Evolutionary conservation across 2,329 filamentous ascomycete species (phyloP), one percentile per base, ranked within the genome.

Genomic region (Paecilomyces variotii): DNA sequence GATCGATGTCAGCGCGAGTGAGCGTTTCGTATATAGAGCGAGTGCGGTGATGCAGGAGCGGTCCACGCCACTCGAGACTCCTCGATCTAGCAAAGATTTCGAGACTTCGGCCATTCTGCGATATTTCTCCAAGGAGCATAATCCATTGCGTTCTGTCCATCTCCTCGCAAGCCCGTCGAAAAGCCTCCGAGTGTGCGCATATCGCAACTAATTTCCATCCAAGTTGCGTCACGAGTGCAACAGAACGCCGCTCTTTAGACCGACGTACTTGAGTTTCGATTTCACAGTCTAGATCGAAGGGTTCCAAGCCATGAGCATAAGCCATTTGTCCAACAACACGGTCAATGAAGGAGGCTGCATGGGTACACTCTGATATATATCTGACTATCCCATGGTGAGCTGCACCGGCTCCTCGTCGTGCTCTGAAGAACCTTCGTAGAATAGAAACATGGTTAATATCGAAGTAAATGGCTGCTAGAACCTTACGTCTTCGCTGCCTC

Each of bases 181-280:
- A 72, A 5, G 64, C 60, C 56, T 68, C 64, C 2, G 69, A 58
- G n/a, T 66, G 60, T 2, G 65, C 57, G 32, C 65, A 70, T 39
- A 72, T 70, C 12, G 65, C 57, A 27, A 69, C 60, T 11, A 69
- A 59, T 50, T 61, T 63, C 69, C 69, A 72, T 6, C 65, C 66
- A 14, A 64, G 52, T 4, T 50, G 32, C 2, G 57, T 25, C 14
- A 65, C 55, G 30, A 65, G 62, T 10, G 12, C 19, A 14, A 27
- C 24, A 5, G 39, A 35, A 39, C 24, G 32, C 6, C 14, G 25
- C 11, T 25, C n/a, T 24, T 28, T 25, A 26, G 10, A 24, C 9
- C 24, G 24, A 14, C 9, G 25, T 28, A 14, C 27, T 14, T 52
- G 50, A n/a, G 24, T 19, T 45, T 27, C 24, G 24, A 28, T 11